Conservation (phyloP, 768 basidiomycete genomes). For the Russula ochroleuca region DNA sequence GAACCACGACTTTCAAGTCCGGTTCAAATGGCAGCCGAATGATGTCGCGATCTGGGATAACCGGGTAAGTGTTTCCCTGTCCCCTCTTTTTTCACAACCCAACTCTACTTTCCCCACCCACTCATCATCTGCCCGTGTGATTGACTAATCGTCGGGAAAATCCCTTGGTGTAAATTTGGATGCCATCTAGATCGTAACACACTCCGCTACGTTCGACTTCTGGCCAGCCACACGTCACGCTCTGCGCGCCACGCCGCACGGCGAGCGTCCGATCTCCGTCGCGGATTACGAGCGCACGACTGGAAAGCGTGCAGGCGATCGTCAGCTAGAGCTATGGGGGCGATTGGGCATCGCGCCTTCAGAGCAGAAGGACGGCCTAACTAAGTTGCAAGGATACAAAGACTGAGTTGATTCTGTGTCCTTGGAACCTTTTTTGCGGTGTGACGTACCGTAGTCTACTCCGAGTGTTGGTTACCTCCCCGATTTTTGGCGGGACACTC, state of each 20-base stretch:
- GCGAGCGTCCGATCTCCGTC: constrained; percentile 72
- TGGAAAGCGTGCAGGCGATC: constrained; percentile 68
- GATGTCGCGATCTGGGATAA: constrained; percentile 88
- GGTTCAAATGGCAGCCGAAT: constrained; percentile 72
- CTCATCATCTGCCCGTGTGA: neutral
- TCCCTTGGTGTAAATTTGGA: neutral
- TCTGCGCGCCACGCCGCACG: constrained; percentile 76
- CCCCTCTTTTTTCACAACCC: neutral
- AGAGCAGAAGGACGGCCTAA: constrained; percentile 33
- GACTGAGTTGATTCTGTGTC: constrained; percentile 37
- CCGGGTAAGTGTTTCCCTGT: constrained; percentile 45
- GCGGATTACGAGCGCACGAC: constrained; percentile 59
- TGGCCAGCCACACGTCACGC: constrained; percentile 76
- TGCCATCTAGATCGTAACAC: constrained; percentile 54
- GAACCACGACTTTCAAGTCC: constrained; percentile 70
- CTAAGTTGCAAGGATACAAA: constrained; percentile 54
- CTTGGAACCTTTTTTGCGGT: neutral
- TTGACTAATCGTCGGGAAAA: neutral
- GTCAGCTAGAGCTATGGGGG: constrained; percentile 68
- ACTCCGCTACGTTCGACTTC: constrained; percentile 80
- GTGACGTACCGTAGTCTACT: neutral
- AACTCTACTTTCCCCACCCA: neutral
- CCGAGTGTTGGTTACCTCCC: neutral
- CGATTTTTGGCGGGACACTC: neutral
- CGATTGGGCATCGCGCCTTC: constrained; percentile 51